Percentiles rank a stretch among this genome's conserved stretches.
These are phyloP conservation scores for Zasmidium cellare DNA, from an alignment of 2,329 filamentous ascomycete genomes.

Conservation along the genomic window DNA sequence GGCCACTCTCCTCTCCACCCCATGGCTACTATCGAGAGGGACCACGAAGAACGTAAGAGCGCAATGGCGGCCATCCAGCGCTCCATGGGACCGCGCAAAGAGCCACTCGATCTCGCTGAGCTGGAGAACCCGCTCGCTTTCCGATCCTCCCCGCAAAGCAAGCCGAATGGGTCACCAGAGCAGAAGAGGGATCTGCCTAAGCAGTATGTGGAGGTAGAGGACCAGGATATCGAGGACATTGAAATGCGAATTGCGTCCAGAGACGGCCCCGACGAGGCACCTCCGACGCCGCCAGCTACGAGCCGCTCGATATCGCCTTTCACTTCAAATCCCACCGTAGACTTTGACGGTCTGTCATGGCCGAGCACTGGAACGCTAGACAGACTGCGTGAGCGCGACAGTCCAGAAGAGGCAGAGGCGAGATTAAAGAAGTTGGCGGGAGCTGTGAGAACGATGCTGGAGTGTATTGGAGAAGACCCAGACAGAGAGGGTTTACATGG, in stretches of 20 bases:
- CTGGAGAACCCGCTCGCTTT: conserved; percentile 21
- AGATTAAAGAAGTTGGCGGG: conserved; percentile 62
- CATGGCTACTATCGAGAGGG: conserved; percentile 46
- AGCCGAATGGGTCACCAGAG: conserved; percentile 4
- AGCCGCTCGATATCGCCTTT: conserved; percentile 53
- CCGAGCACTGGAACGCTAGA: conserved; percentile 43
- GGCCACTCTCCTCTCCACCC: conserved; percentile 53
- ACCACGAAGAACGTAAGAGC: conserved; percentile 55
- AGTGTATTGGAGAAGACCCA: conserved; percentile 67
- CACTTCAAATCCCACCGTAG: conserved; percentile 52
- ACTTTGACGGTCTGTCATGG: conserved; percentile 59
- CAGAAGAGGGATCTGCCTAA: conserved; percentile 16
- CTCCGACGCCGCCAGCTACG: conserved; percentile 53
- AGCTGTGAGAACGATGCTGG: conserved; percentile 63
- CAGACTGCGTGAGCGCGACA: conserved; percentile 37
- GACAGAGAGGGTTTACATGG: conserved; percentile 63
- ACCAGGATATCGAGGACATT: conserved; percentile 41
- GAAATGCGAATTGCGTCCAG: conserved; percentile 40
- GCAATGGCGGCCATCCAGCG: conserved; percentile 60
- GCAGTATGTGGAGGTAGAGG: conserved; percentile 43
- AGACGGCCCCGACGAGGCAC: conserved; percentile 54
- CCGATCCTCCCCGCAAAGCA: conserved; percentile 4
- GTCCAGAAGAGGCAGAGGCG: conserved; percentile 58
- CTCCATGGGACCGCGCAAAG: conserved; percentile 53
- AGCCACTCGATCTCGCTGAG: conserved; percentile 46